These are phyloP conservation scores for Ophidiomyces ophidiicola DNA, from an alignment of 2,329 filamentous ascomycete species.

Conservation along the genomic window DNA sequence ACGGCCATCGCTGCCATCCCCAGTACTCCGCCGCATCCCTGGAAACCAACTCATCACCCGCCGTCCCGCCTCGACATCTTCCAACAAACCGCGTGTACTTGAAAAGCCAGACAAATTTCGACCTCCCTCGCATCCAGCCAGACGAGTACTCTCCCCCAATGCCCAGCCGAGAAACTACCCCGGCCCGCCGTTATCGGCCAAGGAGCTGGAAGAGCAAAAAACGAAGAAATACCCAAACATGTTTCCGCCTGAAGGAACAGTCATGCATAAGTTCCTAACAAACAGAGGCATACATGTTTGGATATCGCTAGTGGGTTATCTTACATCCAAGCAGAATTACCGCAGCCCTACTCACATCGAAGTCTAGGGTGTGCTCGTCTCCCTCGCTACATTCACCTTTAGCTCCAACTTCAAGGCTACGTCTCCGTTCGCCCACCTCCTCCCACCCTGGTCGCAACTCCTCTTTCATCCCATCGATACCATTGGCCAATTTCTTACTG, in stretches of 20 bases:
- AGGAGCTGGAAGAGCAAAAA: conserved; percentile 54
- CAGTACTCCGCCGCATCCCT: conserved; percentile 4
- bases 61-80: conserved; percentile 17
- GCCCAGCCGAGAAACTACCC: conserved; percentile 53
- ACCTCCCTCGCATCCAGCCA: conserved; percentile 74
- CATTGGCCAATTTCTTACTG: conserved; percentile 52
- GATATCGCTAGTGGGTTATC: conserved; percentile 71
- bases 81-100: conserved; percentile 43
- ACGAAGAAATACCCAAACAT: conserved; percentile 72
- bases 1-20: conserved; percentile 16
- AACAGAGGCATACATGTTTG: conserved; percentile 63
- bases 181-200: conserved; percentile 55
- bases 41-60: conserved; percentile 16
- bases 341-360: conserved; percentile 1
- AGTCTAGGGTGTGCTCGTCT: conserved; percentile 53
- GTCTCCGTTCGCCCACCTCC: conserved; percentile 66
- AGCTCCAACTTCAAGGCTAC: conserved; percentile 64
- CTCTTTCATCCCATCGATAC: conserved; percentile 58
- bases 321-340: background rate
- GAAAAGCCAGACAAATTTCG: conserved; percentile 83
- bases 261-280: conserved; percentile 73
- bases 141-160: conserved; percentile 45
- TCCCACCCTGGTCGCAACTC: conserved; percentile 59
- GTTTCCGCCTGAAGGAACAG: conserved; percentile 72
- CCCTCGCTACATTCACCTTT: conserved; percentile 60